A percentile compares a stretch with the other conserved stretches of the same genome.
Evolutionary conservation across 1,284 basidiomycete species (phyloP).

Genomic region (Rhodotorula sp.): DNA sequence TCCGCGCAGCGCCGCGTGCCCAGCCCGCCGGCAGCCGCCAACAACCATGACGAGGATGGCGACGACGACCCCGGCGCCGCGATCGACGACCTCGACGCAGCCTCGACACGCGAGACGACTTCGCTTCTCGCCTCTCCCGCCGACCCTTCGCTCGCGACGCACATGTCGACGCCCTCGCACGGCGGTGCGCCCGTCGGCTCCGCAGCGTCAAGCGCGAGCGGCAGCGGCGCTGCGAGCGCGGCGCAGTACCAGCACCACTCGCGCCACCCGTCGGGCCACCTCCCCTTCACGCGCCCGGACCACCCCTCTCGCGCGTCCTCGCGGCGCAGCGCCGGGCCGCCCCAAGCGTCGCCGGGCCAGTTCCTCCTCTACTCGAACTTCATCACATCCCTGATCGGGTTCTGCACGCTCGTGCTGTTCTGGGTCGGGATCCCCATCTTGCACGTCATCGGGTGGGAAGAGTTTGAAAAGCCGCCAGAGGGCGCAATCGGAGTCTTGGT

Average conservation of each 20-base stretch:
- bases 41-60: background rate
- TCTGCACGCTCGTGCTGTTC: conserved; percentile 64
- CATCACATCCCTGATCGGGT: conserved; percentile 67
- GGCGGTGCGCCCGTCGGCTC: no score
- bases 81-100: conserved; percentile 4
- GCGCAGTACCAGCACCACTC: conserved; percentile 44
- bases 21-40: background rate
- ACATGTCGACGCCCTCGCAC: background rate
- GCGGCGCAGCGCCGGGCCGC: conserved; percentile 48
- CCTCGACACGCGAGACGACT: no score
- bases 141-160: background rate
- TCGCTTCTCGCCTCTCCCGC: background rate
- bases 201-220: no score
- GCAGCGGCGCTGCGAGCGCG: no score
- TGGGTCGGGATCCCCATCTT: conserved; percentile 71
- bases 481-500: conserved; percentile 57
- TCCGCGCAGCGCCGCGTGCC: background rate
- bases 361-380: conserved; percentile 77
- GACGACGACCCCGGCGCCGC: background rate
- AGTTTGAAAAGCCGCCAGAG: conserved; percentile 61
- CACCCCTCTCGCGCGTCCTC: conserved; percentile 50
- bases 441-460: conserved; percentile 62
- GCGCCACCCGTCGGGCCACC: background rate
- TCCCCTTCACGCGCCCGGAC: conserved; percentile 50
- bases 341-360: conserved; percentile 7